These are phyloP conservation scores for Quercus phellos DNA, from an alignment of 331 rosid genomes.

Conservation along the genomic window DNA sequence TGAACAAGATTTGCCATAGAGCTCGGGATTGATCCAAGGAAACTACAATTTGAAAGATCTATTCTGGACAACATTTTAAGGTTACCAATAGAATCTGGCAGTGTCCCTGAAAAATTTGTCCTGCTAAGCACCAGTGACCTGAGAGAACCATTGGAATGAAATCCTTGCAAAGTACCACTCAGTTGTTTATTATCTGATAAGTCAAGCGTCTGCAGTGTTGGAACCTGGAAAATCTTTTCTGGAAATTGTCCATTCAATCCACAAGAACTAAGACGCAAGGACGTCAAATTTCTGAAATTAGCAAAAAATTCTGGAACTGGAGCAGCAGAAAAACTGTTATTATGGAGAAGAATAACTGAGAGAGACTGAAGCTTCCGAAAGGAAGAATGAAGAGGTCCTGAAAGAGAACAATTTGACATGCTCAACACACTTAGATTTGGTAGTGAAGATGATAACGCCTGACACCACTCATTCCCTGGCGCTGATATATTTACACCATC, in stretches of 20 bases:
- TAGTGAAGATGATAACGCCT: neutral
- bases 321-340: neutral
- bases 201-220: constrained; percentile 20
- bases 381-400: constrained; percentile 17
- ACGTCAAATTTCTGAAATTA: constrained; percentile 16
- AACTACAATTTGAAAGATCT: constrained; percentile 14
- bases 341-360: neutral
- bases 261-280: neutral
- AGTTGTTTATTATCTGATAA: neutral
- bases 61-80: neutral
- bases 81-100: constrained; percentile 4
- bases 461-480: constrained; percentile 11
- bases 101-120: constrained; percentile 22
- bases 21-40: constrained; percentile 31
- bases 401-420: constrained; percentile 10
- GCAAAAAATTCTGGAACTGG: constrained; percentile 19
- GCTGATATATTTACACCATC: constrained; percentile 20
- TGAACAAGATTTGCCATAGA: constrained; percentile 28
- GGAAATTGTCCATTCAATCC: constrained; percentile 11
- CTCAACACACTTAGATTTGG: constrained; percentile 25
- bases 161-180: constrained; percentile 29
- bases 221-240: constrained; percentile 12
- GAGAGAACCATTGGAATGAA: constrained; percentile 11
- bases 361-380: neutral
- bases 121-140: neutral